phyloP scores from a whole-genome alignment of 129 eudicot species.

The Deinandra increscens region DNA sequence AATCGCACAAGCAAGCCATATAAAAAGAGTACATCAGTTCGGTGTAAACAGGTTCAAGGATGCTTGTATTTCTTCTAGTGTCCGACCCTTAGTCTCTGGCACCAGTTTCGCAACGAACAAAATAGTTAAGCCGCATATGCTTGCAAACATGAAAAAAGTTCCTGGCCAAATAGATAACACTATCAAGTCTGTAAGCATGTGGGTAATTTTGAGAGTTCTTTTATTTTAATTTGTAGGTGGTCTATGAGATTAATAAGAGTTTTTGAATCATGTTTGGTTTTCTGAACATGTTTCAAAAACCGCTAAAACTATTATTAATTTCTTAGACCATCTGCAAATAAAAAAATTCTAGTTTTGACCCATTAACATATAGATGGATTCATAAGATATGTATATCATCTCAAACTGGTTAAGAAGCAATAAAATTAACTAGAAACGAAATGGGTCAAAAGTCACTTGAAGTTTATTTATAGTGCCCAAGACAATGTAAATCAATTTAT shows the following conservation, averaged over 20 bases:
- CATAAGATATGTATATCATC: neutral
- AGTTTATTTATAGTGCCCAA: neutral
- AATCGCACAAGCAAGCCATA: neutral
- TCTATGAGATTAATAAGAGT: neutral
- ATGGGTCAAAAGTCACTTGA: neutral
- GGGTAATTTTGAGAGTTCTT: no score
- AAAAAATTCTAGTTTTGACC: no score
- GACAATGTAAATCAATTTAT: neutral
- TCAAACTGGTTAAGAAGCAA: neutral
- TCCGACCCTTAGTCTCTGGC: slow-evolving; percentile 70
- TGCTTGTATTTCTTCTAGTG: slow-evolving; percentile 67
- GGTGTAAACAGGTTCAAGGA: slow-evolving; percentile 29
- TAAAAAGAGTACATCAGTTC: neutral
- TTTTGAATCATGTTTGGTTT: no score
- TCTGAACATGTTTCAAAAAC: no score
- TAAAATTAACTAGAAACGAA: neutral
- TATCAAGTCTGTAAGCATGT: neutral
- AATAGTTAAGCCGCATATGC: slow-evolving; percentile 51
- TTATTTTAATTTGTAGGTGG: neutral
- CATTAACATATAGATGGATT: neutral
- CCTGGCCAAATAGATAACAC: slow-evolving; percentile 36
- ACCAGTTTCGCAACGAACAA: slow-evolving; percentile 59
- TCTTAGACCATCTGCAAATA: no score
- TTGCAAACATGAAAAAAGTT: slow-evolving; percentile 64
- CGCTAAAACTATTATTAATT: no score